Evolutionary conservation across 2,329 filamentous ascomycete species (phyloP), one percentile per base, ranked within the genome.

Genomic region (Aspergillus thermomutatus): DNA sequence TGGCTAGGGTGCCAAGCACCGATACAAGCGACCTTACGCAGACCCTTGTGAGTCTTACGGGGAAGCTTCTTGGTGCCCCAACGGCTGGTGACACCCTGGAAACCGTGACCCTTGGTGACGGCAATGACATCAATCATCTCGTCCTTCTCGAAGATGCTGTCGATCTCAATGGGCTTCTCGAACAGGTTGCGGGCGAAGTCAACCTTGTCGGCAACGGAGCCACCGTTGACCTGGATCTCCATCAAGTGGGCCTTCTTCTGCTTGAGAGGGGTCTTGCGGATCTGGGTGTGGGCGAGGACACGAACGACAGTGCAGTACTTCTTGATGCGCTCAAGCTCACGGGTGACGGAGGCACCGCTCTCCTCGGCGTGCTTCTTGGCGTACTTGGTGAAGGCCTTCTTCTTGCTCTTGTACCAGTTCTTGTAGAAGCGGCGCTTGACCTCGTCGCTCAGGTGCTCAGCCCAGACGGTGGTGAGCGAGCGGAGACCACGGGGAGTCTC

Each of bases 381-480:
- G 84, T 99, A 99, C 87, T 96, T 97, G 87, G 94, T 99, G 86
- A 99, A 99, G 64, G 94, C 94, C 93, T 99, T 99, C 91, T 97
- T 97, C 92, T 99, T 99, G 87, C 88, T 92, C 90, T 96, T 96
- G 90, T 99, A 99, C 94, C 94, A 99, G 90, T 99, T 99, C 92
- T 97, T 97, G 91, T 99, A 99, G 91, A 99, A 99, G 79, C 94
- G 91, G 76, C 94, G 91, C 89, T 96, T 96, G 81, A 99, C 79
- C 84, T 97, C 94, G 81, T 99, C 94, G 82, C 90, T 91, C 81
- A 99, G 82, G 81, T 99, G 94, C 88, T 97, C 94, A 77, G 94
- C 94, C 94, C 94, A 99, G 79, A 99, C 91, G 77, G 94, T 97
- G 80, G 92, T 97, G 81, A 99, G 92, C 69, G 94, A 99, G 80